Evolutionary conservation across 495 filamentous ascomycete species (phyloP), one percentile per base, ranked within the genome.

Genomic region (Neurospora sp.): DNA sequence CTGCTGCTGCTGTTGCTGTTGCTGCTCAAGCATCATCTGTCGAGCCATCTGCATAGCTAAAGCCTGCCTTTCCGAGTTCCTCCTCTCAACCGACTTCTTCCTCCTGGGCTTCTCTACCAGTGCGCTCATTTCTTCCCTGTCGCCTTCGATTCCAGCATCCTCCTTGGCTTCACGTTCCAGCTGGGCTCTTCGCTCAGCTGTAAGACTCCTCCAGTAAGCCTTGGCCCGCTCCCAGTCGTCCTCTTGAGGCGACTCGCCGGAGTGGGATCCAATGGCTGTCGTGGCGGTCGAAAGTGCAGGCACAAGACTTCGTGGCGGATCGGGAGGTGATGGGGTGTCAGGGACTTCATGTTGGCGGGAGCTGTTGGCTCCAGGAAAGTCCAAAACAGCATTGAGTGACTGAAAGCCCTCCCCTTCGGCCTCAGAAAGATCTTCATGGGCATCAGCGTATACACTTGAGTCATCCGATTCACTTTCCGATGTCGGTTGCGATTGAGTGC

Each of bases 381-480:
- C 90, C 3, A 96, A 85, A 59, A 97, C 90, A 38, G 94, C 94
- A 81, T 97, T 89, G 65, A 97, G 88, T 14, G 93, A 96, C 68
- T 91, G 86, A 80, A 94, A 97, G 0, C 91, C 92, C 74, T 90
- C 89, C 6, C 90, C 90, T 48, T 92, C 90, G 18, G 85, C 69
- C 38, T 94, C 89, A 0, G 86, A 85, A 2, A 92, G 81, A 71
- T 93, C 91, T 77, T 97, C 94, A 53, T 90, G 90, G 3, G 94
- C 94, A 85, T 97, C 94, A 77, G 92, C 96, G 80, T 95, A 97
- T 68, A 95, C 86, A 80, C 92, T 95, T 18, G 39, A 85, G 53
- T 68, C 18, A 71, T 82, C 80, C 20, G 77, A 75, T 16, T 76
- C 74, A 35, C 79, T 77, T 20, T 73, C 69, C n/a, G 42, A 39